phyloP scores from a whole-genome alignment of 768 basidiomycete species.

The Phylloporus sp. region DNA sequence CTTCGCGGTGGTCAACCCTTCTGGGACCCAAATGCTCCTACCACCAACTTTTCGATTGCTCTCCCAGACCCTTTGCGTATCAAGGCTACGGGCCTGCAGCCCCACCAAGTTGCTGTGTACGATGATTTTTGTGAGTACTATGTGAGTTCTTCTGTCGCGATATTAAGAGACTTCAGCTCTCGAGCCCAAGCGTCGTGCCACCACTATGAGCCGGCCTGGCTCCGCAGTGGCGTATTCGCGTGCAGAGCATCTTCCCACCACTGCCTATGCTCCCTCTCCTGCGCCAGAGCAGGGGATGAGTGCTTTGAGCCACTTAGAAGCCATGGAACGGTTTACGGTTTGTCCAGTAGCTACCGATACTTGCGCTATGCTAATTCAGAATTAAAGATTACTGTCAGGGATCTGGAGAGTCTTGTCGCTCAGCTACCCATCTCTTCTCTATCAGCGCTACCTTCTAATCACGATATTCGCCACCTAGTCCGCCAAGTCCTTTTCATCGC shows the following conservation, averaged over 20 bases:
- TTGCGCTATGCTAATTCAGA: slow-evolving; percentile 2
- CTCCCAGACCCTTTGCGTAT: slow-evolving; percentile 90
- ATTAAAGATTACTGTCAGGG: slow-evolving; percentile 35
- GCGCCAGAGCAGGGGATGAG: slow-evolving; percentile 48
- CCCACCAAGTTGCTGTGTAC: slow-evolving; percentile 83
- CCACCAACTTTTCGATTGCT: slow-evolving; percentile 60
- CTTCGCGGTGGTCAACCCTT: slow-evolving; percentile 71
- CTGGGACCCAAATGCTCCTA: slow-evolving; percentile 81
- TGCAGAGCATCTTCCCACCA: slow-evolving; percentile 38
- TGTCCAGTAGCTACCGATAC: slow-evolving; percentile 20
- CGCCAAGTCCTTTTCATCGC: slow-evolving; percentile 80
- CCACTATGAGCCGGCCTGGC: slow-evolving; percentile 56
- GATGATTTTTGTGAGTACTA: slow-evolving; percentile 79
- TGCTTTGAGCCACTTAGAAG: slow-evolving; percentile 71
- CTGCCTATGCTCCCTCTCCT: slow-evolving; percentile 59
- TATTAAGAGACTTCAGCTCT: slow-evolving; percentile 36
- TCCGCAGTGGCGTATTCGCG: slow-evolving; percentile 69
- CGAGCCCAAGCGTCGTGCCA: slow-evolving; percentile 53
- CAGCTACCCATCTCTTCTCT: slow-evolving; percentile 74
- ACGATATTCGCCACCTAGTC: slow-evolving; percentile 82
- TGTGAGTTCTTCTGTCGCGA: slow-evolving; percentile 1
- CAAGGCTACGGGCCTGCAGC: slow-evolving; percentile 75
- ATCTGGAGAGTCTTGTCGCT: slow-evolving; percentile 76
- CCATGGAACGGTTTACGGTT: slow-evolving; percentile 85
- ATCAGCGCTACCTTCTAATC: slow-evolving; percentile 69